A percentile compares a stretch with the other conserved stretches of the same genome.
phyloP scores from a whole-genome alignment of 2,329 filamentous ascomycete genomes.

The Alternaria triticina region DNA sequence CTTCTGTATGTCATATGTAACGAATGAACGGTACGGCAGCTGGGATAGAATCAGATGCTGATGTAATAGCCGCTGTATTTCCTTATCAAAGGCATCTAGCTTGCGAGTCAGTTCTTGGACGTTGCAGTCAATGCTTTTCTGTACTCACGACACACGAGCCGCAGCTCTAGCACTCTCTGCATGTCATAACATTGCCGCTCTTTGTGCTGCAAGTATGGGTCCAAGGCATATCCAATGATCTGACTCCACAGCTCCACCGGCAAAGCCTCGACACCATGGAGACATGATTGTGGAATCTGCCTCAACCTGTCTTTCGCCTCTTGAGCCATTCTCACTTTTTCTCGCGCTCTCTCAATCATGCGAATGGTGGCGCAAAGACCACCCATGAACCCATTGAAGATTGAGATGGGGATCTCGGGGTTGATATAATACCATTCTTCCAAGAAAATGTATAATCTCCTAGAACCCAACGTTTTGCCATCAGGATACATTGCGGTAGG shows the following conservation, averaged over 20 bases:
- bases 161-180: fast-evolving
- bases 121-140: neutral
- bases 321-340: neutral
- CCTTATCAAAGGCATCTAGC: neutral
- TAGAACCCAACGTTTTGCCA: neutral
- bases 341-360: neutral
- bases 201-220: neutral
- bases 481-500: neutral
- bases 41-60: neutral
- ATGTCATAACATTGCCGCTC: neutral
- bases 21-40: neutral
- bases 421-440: neutral
- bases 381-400: neutral
- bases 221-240: neutral
- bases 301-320: neutral
- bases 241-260: neutral
- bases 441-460: neutral
- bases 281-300: neutral
- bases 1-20: neutral
- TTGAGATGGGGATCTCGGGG: neutral
- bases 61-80: neutral
- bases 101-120: neutral
- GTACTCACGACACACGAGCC: neutral
- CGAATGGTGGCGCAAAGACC: neutral
- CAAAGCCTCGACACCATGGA: neutral